Evolutionary conservation across 352 stramenopile species (phyloP).

Genomic region (Pythium rishiriense): DNA sequence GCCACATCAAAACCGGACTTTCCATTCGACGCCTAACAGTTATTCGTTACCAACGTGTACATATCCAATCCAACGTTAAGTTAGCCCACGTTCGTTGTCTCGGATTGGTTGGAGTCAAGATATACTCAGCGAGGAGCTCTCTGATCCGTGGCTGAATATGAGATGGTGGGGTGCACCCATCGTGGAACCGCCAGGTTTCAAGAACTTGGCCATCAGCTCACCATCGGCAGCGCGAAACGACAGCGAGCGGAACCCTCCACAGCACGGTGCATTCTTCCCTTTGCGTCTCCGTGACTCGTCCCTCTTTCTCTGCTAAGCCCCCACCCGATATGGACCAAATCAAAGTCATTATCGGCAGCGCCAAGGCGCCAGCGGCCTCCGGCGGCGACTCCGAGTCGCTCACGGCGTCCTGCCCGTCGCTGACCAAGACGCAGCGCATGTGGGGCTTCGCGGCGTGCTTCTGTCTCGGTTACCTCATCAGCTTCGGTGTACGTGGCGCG

Average conservation of each 20-base stretch:
- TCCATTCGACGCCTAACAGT: too few species aligned
- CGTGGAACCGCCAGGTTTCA: not conserved
- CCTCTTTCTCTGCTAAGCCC: not conserved
- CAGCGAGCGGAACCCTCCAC: not conserved
- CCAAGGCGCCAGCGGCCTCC: conserved; percentile 39
- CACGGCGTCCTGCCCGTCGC: conserved; percentile 57
- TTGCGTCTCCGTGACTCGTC: not conserved
- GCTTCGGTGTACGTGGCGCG: conserved; percentile 76
- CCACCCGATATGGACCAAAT: conserved; percentile 64
- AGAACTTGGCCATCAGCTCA: conserved; percentile 20
- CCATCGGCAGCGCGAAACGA: conserved; percentile 15
- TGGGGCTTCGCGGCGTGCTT: conserved; percentile 79
- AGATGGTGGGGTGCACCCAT: conserved; percentile 10
- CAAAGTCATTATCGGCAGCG: conserved; percentile 68
- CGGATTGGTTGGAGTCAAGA: too few species aligned
- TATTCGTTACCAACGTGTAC: too few species aligned
- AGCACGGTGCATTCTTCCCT: not conserved
- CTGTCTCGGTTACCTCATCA: conserved; percentile 78
- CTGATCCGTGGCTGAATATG: conserved; percentile 16
- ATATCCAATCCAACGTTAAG: too few species aligned
- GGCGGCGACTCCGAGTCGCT: conserved; percentile 39
- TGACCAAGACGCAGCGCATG: conserved; percentile 70
- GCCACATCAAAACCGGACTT: too few species aligned
- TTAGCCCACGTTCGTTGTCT: too few species aligned
- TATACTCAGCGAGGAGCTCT: conserved; percentile 2